Percentiles rank a stretch among this genome's conserved stretches.
Evolutionary conservation across 495 filamentous ascomycete species (phyloP).

Genomic region (Talaromyces trachyspermus): DNA sequence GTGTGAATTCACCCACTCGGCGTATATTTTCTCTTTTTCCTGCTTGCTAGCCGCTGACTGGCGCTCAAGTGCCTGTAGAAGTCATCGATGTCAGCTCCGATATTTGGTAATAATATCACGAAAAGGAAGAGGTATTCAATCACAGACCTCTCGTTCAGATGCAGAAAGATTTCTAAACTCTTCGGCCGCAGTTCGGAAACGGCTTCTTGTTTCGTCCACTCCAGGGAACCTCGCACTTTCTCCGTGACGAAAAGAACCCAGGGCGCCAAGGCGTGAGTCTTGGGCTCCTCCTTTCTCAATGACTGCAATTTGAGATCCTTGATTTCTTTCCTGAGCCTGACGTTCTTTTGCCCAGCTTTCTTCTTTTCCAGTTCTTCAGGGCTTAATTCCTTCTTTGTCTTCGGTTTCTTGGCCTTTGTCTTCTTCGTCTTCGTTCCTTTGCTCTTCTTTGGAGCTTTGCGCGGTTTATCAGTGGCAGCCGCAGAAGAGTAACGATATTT

Average conservation of each 20-base stretch:
- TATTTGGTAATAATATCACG: too few species aligned
- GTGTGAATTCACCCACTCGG: slow-evolving; percentile 53
- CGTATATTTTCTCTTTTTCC: slow-evolving; percentile 35
- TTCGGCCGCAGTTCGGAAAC: slow-evolving; percentile 13
- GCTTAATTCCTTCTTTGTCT: slow-evolving; percentile 4
- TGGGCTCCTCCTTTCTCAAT: slow-evolving; percentile 25
- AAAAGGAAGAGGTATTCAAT: slow-evolving; percentile 12
- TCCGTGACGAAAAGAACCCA: slow-evolving; percentile 21
- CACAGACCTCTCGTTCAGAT: slow-evolving; percentile 5
- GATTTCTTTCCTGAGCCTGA: slow-evolving; percentile 13
- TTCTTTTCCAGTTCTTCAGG: slow-evolving; percentile 4
- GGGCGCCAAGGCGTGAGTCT: slow-evolving; percentile 3
- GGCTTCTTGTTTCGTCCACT: neutral
- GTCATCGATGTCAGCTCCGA: too few species aligned
- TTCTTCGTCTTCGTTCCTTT: slow-evolving; percentile 2
- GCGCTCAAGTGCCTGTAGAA: slow-evolving; percentile 42
- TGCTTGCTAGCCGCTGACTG: slow-evolving; percentile 42
- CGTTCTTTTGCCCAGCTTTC: slow-evolving; percentile 6
- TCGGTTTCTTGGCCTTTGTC: slow-evolving; percentile 12
- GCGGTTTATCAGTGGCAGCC: neutral
- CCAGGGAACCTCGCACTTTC: slow-evolving; percentile 11
- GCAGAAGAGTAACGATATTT: neutral
- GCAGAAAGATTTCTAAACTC: slow-evolving; percentile 18
- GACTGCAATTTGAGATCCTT: slow-evolving; percentile 26
- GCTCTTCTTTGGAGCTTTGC: neutral